Percentiles rank a stretch among this genome's conserved stretches.
Conservation (phyloP, 441 rosid species). For the Geranium incanum region DNA sequence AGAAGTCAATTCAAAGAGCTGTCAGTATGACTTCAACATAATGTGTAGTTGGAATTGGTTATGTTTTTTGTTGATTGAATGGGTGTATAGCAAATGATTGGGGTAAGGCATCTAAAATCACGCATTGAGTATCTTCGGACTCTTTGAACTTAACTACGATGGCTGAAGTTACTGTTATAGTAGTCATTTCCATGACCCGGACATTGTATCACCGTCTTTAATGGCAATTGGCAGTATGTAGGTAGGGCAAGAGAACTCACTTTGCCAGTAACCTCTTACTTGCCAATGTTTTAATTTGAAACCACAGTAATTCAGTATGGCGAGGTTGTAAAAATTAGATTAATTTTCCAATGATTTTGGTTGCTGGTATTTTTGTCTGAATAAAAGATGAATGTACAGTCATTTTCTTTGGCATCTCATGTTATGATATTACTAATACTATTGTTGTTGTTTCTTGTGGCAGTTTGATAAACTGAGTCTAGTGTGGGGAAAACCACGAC, state of each 20-base stretch:
- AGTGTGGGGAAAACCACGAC: slow-evolving; percentile 94
- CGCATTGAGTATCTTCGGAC: background rate
- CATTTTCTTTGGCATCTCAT: background rate
- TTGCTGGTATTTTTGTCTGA: background rate
- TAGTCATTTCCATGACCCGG: background rate
- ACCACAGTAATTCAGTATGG: background rate
- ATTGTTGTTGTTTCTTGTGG: slow-evolving; percentile 25
- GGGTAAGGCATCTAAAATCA: background rate
- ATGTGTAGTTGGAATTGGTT: background rate
- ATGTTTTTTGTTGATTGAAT: slow-evolving; percentile 5
- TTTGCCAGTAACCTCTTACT: background rate
- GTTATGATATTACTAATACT: slow-evolving; percentile 4
- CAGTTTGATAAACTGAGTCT: slow-evolving; percentile 74
- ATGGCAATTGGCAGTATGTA: background rate
- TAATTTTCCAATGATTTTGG: background rate
- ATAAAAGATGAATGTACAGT: background rate
- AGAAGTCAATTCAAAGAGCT: background rate
- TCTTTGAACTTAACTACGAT: background rate
- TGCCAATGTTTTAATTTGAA: background rate
- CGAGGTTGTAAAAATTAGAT: background rate
- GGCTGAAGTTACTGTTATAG: background rate
- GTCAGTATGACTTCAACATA: background rate
- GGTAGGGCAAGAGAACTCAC: background rate
- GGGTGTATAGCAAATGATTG: background rate
- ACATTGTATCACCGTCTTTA: background rate